phyloP scores from a whole-genome alignment of 768 basidiomycete species.

The Termitomyces sp. region DNA sequence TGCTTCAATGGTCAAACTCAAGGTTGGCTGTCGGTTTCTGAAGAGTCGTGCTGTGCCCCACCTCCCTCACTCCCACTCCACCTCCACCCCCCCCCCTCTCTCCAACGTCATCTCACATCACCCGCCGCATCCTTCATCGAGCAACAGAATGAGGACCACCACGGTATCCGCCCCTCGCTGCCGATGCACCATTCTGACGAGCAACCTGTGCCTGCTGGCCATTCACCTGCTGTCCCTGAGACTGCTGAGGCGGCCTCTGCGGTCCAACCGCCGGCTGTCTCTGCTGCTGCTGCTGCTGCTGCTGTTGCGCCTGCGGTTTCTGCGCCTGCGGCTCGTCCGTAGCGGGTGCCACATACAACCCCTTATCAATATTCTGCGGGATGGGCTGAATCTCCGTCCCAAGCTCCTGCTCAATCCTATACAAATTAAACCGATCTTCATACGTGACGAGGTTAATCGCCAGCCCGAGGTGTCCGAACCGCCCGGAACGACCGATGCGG shows the following conservation, averaged over 20 bases:
- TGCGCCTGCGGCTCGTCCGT: conserved; percentile 39
- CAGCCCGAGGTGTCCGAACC: conserved; percentile 95
- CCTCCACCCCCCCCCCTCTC: not conserved
- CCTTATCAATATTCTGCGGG: conserved; percentile 86
- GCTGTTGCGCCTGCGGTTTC: conserved; percentile 35
- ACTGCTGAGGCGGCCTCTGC: conserved; percentile 26
- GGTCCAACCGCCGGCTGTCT: conserved; percentile 20
- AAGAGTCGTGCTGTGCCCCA: conserved; percentile 12
- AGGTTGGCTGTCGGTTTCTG: conserved; percentile 12
- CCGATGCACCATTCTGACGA: conserved; percentile 24
- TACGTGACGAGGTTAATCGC: conserved; percentile 98
- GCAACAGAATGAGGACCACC: conserved; percentile 34
- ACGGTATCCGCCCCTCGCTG: conserved; percentile 33
- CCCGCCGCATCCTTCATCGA: conserved; percentile 29
- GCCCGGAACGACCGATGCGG: conserved; percentile 95
- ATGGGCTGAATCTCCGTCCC: conserved; percentile 98
- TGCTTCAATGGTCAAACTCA: conserved; percentile 12
- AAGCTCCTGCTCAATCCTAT: conserved; percentile 97
- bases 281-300: conserved; percentile 28
- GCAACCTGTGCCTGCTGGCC: conserved; percentile 26
- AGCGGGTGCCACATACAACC: conserved; percentile 87
- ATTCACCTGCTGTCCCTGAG: conserved; percentile 31
- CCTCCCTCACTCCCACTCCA: not conserved
- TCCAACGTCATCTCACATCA: not conserved
- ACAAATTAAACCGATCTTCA: conserved; percentile 96